phyloP scores from a whole-genome alignment of 129 eudicot species.

The Flaveria sonorensis region DNA sequence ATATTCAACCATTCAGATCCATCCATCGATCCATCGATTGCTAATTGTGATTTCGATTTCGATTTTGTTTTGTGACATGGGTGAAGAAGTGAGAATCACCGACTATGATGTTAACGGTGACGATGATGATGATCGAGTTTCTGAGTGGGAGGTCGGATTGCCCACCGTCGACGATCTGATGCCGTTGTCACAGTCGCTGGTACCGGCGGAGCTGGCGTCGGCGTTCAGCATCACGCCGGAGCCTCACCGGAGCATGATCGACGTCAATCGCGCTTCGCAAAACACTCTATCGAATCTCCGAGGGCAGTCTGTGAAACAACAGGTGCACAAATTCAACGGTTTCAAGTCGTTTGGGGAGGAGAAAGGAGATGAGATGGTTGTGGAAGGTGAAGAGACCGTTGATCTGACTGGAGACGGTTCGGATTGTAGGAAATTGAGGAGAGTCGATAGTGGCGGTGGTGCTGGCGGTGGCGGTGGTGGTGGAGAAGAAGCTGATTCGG shows the following conservation, averaged over 20 bases:
- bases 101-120: constrained; percentile 31
- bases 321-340: constrained; percentile 11
- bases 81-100: constrained; percentile 40
- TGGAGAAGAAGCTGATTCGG: constrained; percentile 52
- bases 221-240: constrained; percentile 86
- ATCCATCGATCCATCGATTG: not conserved
- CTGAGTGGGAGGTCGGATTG: constrained; percentile 86
- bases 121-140: constrained; percentile 43
- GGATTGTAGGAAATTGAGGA: constrained; percentile 47
- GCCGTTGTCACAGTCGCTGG: constrained; percentile 68
- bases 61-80: constrained; percentile 24
- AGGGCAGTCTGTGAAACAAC: constrained; percentile 22
- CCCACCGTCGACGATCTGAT: constrained; percentile 65
- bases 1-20: constrained; percentile 9
- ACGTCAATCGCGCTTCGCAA: constrained; percentile 74
- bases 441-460: constrained; percentile 43
- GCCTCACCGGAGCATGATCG: constrained; percentile 58
- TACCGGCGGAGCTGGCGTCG: constrained; percentile 68
- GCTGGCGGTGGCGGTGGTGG: constrained; percentile 25
- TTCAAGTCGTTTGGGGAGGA: constrained; percentile 45
- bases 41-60: not conserved
- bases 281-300: constrained; percentile 59
- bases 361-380: constrained; percentile 32
- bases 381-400: constrained; percentile 36
- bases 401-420: constrained; percentile 47